Percentiles rank a stretch among this genome's conserved stretches.
These are phyloP conservation scores for Tilletia setariae DNA, from an alignment of 1,284 basidiomycete species.

Conservation along the genomic window DNA sequence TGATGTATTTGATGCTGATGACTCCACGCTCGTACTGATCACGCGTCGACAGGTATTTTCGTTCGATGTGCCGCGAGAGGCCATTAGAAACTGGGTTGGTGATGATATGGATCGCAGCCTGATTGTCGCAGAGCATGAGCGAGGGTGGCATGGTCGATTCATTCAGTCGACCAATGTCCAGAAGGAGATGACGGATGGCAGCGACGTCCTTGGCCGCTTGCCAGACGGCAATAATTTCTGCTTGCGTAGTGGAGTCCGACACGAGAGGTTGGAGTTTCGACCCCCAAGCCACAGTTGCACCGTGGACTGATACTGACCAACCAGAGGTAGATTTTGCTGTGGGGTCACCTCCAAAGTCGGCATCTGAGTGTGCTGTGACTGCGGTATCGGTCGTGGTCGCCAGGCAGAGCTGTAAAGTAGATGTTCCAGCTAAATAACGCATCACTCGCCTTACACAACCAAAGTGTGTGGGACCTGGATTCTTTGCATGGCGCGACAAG, in stretches of 20 bases:
- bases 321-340: background rate
- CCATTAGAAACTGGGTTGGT: background rate
- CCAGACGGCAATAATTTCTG: background rate
- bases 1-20: background rate
- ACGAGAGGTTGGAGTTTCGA: background rate
- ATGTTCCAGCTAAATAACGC: background rate
- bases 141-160: background rate
- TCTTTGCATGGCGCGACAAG: background rate
- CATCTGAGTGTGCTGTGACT: background rate
- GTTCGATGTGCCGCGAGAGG: slow-evolving; percentile 1
- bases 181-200: background rate
- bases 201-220: background rate
- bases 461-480: background rate
- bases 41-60: background rate
- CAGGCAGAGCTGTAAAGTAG: background rate
- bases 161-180: background rate
- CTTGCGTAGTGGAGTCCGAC: slow-evolving; percentile 1
- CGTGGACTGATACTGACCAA: slow-evolving; percentile 5
- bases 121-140: slow-evolving; percentile 1
- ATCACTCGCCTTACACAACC: background rate
- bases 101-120: slow-evolving; percentile 1
- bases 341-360: background rate
- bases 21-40: slow-evolving; percentile 2
- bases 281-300: slow-evolving; percentile 7
- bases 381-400: background rate